These are phyloP conservation scores for Fraxinus nigra DNA, from an alignment of 305 asterid genomes.

Conservation along the genomic window DNA sequence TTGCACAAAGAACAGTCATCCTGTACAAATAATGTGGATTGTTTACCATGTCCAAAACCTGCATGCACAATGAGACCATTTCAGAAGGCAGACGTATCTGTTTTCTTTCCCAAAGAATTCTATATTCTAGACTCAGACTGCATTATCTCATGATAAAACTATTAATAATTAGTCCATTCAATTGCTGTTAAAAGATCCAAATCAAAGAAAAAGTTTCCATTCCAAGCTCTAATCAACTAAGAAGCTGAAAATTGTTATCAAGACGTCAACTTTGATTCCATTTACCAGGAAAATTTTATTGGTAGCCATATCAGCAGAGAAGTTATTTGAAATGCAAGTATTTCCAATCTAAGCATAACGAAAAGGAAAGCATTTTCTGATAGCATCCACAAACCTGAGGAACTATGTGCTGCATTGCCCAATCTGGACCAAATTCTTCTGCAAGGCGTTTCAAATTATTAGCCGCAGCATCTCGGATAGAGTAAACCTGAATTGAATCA, in stretches of 20 bases:
- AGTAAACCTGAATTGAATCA: conserved; percentile 32
- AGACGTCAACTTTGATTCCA: neutral
- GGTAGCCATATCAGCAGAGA: neutral
- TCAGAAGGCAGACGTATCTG: neutral
- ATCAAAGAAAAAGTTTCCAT: neutral
- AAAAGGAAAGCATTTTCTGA: neutral
- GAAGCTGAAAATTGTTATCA: neutral
- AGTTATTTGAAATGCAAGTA: neutral
- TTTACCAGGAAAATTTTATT: neutral
- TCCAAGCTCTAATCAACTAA: neutral
- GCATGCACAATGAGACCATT: neutral
- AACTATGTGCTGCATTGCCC: conserved; percentile 49
- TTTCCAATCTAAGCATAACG: neutral
- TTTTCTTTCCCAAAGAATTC: neutral
- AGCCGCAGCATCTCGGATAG: conserved; percentile 50
- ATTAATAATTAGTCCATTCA: neutral
- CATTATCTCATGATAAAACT: neutral
- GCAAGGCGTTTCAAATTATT: conserved; percentile 50
- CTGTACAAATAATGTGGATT: conserved; percentile 49
- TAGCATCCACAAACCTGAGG: conserved; percentile 34
- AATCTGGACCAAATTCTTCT: conserved; percentile 50
- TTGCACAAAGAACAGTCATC: conserved; percentile 42
- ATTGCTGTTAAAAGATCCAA: neutral
- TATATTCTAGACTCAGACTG: neutral
- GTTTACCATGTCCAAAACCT: conserved; percentile 43